These are phyloP conservation scores for Pelargonium citronellum DNA, from an alignment of 441 rosid species.

Conservation along the genomic window DNA sequence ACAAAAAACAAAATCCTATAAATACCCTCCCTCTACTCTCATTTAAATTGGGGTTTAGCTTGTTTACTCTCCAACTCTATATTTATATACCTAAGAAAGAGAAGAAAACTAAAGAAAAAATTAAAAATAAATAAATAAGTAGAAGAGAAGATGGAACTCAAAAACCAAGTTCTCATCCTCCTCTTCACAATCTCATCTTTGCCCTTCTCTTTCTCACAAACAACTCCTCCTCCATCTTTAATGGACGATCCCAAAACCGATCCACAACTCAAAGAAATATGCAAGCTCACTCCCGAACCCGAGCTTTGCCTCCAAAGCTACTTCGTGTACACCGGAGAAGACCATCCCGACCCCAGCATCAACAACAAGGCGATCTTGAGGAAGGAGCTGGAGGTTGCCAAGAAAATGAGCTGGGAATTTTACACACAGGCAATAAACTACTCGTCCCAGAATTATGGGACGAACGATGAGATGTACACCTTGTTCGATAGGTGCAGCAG, in stretches of 20 bases:
- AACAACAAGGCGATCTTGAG: conserved; percentile 1
- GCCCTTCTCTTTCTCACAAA: background rate
- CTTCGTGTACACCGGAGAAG: background rate
- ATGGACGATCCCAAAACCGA: background rate
- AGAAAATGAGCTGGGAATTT: background rate
- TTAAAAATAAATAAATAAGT: background rate
- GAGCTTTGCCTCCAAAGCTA: background rate
- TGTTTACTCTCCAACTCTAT: background rate
- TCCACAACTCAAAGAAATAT: background rate
- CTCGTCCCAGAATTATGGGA: background rate
- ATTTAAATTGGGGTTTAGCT: background rate
- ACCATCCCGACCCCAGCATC: background rate
- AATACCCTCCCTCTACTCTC: too few species aligned
- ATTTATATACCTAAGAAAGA: background rate
- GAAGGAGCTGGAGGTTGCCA: background rate
- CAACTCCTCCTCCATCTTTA: background rate
- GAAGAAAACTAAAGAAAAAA: too few species aligned
- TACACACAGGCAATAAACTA: background rate
- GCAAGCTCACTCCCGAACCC: background rate
- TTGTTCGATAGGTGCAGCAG: background rate
- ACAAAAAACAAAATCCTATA: too few species aligned
- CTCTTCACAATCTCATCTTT: background rate
- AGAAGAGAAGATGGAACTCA: background rate
- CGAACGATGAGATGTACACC: background rate
- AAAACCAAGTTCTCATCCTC: background rate